phyloP scores from a whole-genome alignment of 2,329 filamentous ascomycete genomes.

The Sporothrix luriei region DNA sequence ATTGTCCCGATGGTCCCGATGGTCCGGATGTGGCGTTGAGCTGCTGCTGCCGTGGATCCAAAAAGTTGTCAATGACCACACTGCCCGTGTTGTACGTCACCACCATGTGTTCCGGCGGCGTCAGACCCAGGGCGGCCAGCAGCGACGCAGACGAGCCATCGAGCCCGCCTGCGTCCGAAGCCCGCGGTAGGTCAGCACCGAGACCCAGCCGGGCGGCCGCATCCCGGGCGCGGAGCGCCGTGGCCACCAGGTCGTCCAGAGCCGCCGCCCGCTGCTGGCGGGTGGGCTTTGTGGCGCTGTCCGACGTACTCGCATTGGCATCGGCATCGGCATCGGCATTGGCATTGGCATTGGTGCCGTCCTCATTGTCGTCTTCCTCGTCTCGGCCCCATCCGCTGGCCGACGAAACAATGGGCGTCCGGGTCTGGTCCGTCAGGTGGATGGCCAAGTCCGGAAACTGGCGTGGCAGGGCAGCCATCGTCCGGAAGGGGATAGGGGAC shows the following conservation, averaged over 20 bases:
- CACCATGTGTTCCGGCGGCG: slow-evolving; percentile 57
- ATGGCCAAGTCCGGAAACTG: slow-evolving; percentile 57
- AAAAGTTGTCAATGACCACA: slow-evolving; percentile 47
- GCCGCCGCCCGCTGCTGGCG: slow-evolving; percentile 45
- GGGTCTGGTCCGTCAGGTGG: slow-evolving; percentile 60
- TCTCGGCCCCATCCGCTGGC: slow-evolving; percentile 17
- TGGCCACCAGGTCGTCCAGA: slow-evolving; percentile 56
- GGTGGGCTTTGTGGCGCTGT: slow-evolving; percentile 23
- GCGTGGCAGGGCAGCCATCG: slow-evolving; percentile 50
- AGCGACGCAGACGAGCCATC: slow-evolving; percentile 53
- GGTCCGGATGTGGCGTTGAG: background rate
- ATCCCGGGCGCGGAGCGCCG: slow-evolving; percentile 57
- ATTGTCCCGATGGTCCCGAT: background rate
- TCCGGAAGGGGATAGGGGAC: background rate
- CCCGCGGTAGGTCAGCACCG: slow-evolving; percentile 37
- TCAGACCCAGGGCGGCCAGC: slow-evolving; percentile 51
- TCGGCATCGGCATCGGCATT: too few species aligned
- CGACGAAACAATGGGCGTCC: slow-evolving; percentile 62
- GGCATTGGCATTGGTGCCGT: background rate
- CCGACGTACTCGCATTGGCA: too few species aligned
- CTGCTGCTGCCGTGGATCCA: slow-evolving; percentile 44
- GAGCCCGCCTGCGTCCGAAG: slow-evolving; percentile 18
- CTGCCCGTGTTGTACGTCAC: slow-evolving; percentile 55
- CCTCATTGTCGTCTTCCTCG: background rate
- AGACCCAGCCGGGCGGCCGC: slow-evolving; percentile 57